Base-by-base conservation (phyloP, 2,329 filamentous ascomycete genomes). In the Pseudogymnoascus sp. region DNA sequence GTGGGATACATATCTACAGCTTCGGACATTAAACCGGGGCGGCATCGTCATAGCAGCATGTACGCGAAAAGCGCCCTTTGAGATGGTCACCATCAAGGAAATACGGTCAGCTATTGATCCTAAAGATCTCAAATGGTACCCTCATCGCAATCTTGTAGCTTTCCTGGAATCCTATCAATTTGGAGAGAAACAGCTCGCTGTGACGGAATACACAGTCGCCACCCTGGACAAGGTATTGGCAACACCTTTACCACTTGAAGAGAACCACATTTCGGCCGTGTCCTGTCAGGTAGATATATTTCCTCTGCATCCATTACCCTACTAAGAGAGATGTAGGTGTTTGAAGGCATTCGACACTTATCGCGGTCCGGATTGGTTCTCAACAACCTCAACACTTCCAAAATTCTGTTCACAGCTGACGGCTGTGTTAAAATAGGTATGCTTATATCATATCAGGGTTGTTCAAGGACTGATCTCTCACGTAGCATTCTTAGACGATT, bases 181-280 rank as follows among this genome's bases (percentile, higher is more conserved):
- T 61, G 5, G 62, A 36, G 65, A 39, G 17, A 17, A 55, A n/a
- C 59, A 61, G 42, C 64, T 65, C 21, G 21, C 62, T 10, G 61
- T 65, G 38, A 65, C 58, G 6, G 61, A 66, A 29, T 66, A 66
- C 60, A 66, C 42, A 35, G 61, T 59, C 38, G 44, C 59, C 38
- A 66, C 61, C 55, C 44, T 66, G 13, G 48, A 55, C 48, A 66
- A n/a, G 44, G 63, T 2, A 63, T 66, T 66, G 13, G 59, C 59
- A 27, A 63, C 61, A 13, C 42, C 58, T 39, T 63, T 64, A 17
- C 51, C 44, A 36, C 51, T 66, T 2, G 13, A 66, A 35, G 61
- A 66, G 60, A 35, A 55, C 8, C 36, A 66, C 39, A 35, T 66
- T 13, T 65, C 59, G 35, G 59, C 63, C 27, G 64, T 60, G 29